Evolutionary conservation across 208 protist genomes (phyloP).

Genomic region (Trypanosoma melophagium): DNA sequence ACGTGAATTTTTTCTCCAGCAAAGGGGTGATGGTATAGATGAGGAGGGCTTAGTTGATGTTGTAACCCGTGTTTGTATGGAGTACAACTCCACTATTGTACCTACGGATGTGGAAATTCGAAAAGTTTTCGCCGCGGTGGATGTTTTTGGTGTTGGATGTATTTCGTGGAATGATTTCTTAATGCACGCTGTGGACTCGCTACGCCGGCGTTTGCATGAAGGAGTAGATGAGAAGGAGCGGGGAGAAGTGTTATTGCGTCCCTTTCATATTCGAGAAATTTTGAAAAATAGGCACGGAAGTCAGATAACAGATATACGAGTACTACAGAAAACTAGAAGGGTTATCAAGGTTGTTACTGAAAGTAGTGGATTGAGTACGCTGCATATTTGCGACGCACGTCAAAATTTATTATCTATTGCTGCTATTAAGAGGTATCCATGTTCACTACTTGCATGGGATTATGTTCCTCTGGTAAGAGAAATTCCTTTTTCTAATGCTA

Average conservation of each 20-base stretch:
- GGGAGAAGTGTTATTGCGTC: constrained; percentile 25
- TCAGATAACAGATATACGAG: constrained; percentile 27
- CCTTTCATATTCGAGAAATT: constrained; percentile 36
- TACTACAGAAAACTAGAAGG: constrained; percentile 26
- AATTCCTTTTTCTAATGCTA: constrained; percentile 27
- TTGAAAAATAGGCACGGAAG: constrained; percentile 23
- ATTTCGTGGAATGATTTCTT: constrained; percentile 58
- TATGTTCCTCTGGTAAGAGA: constrained; percentile 35
- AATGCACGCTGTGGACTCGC: constrained; percentile 47
- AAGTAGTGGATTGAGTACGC: constrained; percentile 20
- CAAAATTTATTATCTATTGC: constrained; percentile 29
- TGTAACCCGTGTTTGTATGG: constrained; percentile 16
- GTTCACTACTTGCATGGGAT: constrained; percentile 37
- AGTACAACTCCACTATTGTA: background rate
- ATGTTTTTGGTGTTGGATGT: constrained; percentile 38
- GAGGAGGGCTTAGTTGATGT: constrained; percentile 32
- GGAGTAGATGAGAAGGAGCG: background rate
- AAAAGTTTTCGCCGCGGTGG: constrained; percentile 43
- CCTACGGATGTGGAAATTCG: constrained; percentile 24
- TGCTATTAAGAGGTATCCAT: constrained; percentile 19
- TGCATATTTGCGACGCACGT: constrained; percentile 28
- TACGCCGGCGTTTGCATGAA: constrained; percentile 2
- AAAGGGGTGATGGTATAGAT: constrained; percentile 17
- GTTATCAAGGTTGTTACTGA: constrained; percentile 35
- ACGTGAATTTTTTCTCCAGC: constrained; percentile 25